A percentile compares a stretch with the other conserved stretches of the same genome.
Evolutionary conservation across 2,329 filamentous ascomycete genomes (phyloP).

Genomic region (Colletotrichum trifolii): DNA sequence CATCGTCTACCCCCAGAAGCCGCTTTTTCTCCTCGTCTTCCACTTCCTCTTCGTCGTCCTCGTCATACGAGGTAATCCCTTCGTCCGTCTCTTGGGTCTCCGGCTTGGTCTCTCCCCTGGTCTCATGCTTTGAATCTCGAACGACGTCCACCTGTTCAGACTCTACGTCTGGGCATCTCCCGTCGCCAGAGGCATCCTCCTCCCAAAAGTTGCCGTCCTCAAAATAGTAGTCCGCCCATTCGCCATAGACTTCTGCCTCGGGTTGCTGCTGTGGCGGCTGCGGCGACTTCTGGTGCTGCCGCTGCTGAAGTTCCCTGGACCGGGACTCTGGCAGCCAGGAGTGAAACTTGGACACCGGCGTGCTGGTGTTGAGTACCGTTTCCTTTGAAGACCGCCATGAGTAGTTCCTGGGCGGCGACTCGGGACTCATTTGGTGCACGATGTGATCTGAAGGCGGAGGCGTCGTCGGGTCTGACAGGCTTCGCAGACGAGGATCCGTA

Average conservation of each 20-base stretch:
- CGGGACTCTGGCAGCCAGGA: conserved; percentile 26
- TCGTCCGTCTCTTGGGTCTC: too few species aligned
- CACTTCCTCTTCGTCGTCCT: conserved; percentile 7
- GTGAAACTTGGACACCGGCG: conserved; percentile 15
- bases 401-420: conserved; percentile 15
- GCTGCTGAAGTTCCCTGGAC: neutral
- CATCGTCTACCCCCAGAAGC: neutral
- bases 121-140: too few species aligned
- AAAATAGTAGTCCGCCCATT: conserved; percentile 40
- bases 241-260: conserved; percentile 34
- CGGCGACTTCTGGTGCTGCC: neutral
- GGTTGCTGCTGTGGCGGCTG: conserved; percentile 1
- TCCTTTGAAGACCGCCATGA: conserved; percentile 34
- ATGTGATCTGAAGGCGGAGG: conserved; percentile 30
- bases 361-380: conserved; percentile 25
- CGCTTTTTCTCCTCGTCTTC: conserved; percentile 9
- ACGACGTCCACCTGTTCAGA: neutral
- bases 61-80: neutral
- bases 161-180: neutral
- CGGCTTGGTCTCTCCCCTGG: too few species aligned
- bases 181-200: neutral
- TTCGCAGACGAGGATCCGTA: conserved; percentile 22
- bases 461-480: conserved; percentile 20
- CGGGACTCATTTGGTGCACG: conserved; percentile 13
- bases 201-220: conserved; percentile 34